Base-by-base conservation (phyloP, 2,329 filamentous ascomycete genomes). In the Fusarium dimerum region DNA sequence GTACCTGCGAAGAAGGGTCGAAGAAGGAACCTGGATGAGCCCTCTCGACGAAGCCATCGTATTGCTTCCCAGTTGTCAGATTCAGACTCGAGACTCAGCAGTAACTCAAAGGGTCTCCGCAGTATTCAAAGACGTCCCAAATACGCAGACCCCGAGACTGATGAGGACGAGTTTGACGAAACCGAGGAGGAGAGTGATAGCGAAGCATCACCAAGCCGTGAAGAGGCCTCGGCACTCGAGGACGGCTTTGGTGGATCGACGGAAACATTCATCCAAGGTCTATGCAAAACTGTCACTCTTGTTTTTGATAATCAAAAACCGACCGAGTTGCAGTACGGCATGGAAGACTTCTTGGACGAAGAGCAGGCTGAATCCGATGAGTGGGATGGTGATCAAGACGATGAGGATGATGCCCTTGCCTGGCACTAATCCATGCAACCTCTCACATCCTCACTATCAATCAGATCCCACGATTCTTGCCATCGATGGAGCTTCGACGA, bases 281-380 rank as follows among this genome's bases (percentile, higher is more conserved):
- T 87, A 59, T 93, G 89, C 64, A 79, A 85, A 40, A 77, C 84
- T 6, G 88, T 92, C 16, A 82, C 88, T 54, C 80, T 92, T 41
- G 76, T 83, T 42, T 86, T 92, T 59, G 89, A 92, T 69, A 92
- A 92, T 66, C 82, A 89, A 65, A 86, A 90, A 54, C 85, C 86
- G 6, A 78, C 79, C 3, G 89, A 91, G 71, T 73, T 80, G 20
- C 84, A 87, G 55, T 89, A 80, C 57, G 80, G 79, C 18, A 89
- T 91, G 76, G 83, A 80, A 2, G 88, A 93, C 66, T 92, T 93
- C 61, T 69, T 89, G 13, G 71, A 88, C 70, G 72, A 76, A 3
- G 78, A 77, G 4, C 78, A 82, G 51, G 80, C 83, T 36, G 78
- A 83, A 38, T 76, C 74, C 3, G 81, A 82, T 1, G 80, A 83